Conservation (phyloP, 306 rosid genomes). For the Aeschynomene evenia region DNA sequence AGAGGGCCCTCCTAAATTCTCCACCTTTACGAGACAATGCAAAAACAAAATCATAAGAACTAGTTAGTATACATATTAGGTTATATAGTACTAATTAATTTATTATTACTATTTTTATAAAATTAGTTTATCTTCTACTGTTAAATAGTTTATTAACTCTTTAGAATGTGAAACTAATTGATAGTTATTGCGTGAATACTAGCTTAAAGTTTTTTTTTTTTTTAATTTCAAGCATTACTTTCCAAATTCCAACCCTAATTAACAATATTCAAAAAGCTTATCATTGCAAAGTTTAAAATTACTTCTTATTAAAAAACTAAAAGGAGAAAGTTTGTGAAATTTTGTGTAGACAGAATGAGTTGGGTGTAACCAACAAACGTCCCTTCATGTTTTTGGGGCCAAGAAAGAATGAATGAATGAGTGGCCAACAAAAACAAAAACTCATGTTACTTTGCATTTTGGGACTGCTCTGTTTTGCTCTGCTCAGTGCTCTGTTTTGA, state of each 20-base stretch:
- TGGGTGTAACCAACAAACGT: not conserved
- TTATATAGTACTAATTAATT: too few relatives aligned
- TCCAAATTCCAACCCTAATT: too few relatives aligned
- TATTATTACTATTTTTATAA: too few relatives aligned
- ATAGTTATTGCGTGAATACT: too few relatives aligned
- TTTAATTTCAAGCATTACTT: too few relatives aligned
- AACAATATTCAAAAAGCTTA: too few relatives aligned
- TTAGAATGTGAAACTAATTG: too few relatives aligned
- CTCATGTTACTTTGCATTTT: not conserved
- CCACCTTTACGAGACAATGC: constrained; percentile 47
- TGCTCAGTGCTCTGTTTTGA: not conserved
- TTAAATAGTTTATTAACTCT: too few relatives aligned
- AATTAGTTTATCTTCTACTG: too few relatives aligned
- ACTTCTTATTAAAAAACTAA: not conserved
- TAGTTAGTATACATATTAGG: not conserved
- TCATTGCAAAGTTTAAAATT: too few relatives aligned
- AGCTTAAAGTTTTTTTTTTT: too few relatives aligned
- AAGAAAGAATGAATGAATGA: too few relatives aligned
- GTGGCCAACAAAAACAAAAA: not conserved
- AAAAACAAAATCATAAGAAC: not conserved
- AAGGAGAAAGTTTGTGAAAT: not conserved
- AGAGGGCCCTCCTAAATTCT: constrained; percentile 27
- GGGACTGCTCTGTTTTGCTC: not conserved
- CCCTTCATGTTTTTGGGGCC: not conserved
- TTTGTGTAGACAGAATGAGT: not conserved